These are phyloP conservation scores for Boletus subcaerulescens DNA, from an alignment of 768 basidiomycete genomes.

Conservation along the genomic window DNA sequence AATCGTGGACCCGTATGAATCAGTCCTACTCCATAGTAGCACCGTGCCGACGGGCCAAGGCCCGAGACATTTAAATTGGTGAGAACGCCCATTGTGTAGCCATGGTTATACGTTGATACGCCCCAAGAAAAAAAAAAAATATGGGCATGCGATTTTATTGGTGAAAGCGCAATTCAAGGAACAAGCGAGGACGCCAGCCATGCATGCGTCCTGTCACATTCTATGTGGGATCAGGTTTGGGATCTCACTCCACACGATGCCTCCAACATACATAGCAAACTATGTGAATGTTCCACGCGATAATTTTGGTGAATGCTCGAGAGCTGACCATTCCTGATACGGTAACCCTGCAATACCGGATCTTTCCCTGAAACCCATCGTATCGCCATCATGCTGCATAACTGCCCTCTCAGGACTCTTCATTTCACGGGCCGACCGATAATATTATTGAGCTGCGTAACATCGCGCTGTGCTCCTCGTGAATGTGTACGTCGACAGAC, in stretches of 20 bases:
- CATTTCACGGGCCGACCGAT: constrained; percentile 3
- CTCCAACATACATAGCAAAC: background rate
- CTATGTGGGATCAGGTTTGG: background rate
- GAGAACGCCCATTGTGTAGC: constrained; percentile 8
- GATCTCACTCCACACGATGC: background rate
- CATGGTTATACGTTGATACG: constrained; percentile 20
- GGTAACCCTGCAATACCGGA: constrained; percentile 2
- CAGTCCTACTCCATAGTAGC: background rate
- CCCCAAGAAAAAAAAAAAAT: background rate
- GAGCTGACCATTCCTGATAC: background rate
- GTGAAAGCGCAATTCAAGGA: background rate
- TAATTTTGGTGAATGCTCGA: background rate
- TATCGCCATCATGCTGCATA: background rate
- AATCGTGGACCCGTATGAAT: too few relatives aligned
- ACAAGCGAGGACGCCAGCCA: background rate
- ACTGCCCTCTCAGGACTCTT: constrained; percentile 6
- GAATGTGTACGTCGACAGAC: background rate
- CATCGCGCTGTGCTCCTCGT: background rate
- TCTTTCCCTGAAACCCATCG: constrained; percentile 20
- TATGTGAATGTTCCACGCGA: background rate
- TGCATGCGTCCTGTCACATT: background rate
- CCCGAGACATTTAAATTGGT: background rate
- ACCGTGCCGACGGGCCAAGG: background rate
- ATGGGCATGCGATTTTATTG: background rate
- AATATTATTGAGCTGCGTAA: background rate